Conservation (phyloP, 441 rosid species). For the Mallotus repandus region DNA sequence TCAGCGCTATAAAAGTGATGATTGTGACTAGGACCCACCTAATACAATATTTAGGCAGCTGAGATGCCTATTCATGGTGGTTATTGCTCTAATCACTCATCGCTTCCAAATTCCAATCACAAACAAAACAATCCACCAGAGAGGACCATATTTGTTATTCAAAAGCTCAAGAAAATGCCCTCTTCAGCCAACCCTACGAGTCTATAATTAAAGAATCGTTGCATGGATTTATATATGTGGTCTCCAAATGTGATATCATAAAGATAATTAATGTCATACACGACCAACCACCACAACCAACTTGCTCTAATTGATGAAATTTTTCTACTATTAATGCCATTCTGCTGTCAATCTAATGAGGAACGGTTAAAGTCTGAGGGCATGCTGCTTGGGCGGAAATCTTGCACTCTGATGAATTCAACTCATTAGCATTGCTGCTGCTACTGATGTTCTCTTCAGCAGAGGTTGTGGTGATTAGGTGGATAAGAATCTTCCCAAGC, state of each 20-base stretch:
- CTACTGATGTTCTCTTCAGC: slow-evolving; percentile 15
- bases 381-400: slow-evolving; percentile 19
- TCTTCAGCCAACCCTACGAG: too few species aligned
- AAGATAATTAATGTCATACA: neutral
- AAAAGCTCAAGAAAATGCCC: too few species aligned
- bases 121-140: too few species aligned
- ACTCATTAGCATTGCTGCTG: slow-evolving; percentile 8
- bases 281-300: neutral
- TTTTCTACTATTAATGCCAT: neutral
- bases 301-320: neutral
- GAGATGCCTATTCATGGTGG: too few species aligned
- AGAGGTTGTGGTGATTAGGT: slow-evolving; percentile 38
- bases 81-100: too few species aligned
- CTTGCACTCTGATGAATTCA: slow-evolving; percentile 22
- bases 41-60: too few species aligned
- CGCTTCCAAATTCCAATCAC: too few species aligned
- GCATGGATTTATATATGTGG: neutral
- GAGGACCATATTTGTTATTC: too few species aligned
- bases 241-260: neutral
- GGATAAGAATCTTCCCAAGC: slow-evolving; percentile 46
- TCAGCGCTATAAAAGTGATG: too few species aligned
- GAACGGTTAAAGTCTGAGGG: slow-evolving; percentile 1
- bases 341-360: slow-evolving; percentile 14
- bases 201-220: too few species aligned
- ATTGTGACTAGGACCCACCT: too few species aligned